A percentile compares a stretch with the other conserved stretches of the same genome.
These are phyloP conservation scores for Teratosphaeria pseudoeucalypti DNA, from an alignment of 2,329 filamentous ascomycete species.

Conservation along the genomic window DNA sequence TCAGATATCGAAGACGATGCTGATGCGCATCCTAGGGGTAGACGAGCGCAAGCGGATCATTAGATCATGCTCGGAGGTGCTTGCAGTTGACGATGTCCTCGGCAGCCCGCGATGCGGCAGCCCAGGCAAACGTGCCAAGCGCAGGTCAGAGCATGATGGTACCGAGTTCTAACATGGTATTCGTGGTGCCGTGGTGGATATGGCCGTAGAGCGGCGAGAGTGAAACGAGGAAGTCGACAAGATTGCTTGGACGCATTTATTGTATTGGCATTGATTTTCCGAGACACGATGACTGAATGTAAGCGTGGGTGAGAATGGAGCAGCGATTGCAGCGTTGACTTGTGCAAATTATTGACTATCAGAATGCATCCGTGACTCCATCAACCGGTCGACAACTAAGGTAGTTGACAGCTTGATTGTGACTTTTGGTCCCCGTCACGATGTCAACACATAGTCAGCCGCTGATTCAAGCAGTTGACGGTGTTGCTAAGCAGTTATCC, in stretches of 20 bases:
- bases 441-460: too few relatives aligned
- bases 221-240: neutral
- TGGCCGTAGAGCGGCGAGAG: neutral
- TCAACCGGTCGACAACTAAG: too few relatives aligned
- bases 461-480: too few relatives aligned
- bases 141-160: neutral
- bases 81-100: neutral
- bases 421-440: too few relatives aligned
- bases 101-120: neutral
- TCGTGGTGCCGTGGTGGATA: neutral
- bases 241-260: neutral
- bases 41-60: conserved; percentile 12
- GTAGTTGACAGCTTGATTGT: too few relatives aligned
- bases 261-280: neutral
- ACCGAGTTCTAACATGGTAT: neutral
- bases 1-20: conserved; percentile 17
- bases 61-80: neutral
- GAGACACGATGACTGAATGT: neutral
- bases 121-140: neutral
- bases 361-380: neutral
- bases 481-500: too few relatives aligned
- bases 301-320: neutral
- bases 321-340: neutral
- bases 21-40: conserved; percentile 15
- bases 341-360: neutral